A percentile compares a stretch with the other conserved stretches of the same genome.
These are phyloP conservation scores for Lathyrus oleraceus DNA, from an alignment of 306 rosid genomes.

Conservation along the genomic window DNA sequence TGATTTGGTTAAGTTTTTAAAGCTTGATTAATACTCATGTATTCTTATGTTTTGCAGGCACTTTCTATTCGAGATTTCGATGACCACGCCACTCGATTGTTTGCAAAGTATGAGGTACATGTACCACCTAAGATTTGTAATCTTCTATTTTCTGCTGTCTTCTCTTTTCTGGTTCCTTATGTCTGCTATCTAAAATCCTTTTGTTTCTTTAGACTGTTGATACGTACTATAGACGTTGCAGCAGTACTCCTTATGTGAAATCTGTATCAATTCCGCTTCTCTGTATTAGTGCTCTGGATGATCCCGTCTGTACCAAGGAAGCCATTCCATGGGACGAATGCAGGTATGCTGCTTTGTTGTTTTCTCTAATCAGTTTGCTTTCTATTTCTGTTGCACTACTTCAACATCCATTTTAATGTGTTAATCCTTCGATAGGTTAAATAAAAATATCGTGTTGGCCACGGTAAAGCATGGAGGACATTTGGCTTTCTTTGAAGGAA, in stretches of 20 bases:
- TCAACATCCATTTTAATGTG: not conserved
- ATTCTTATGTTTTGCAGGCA: slow-evolving; percentile 55
- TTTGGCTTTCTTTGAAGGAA: slow-evolving; percentile 85
- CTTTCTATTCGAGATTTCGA: slow-evolving; percentile 88
- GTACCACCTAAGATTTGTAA: slow-evolving; percentile 17
- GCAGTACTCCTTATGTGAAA: slow-evolving; percentile 71
- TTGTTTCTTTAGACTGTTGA: slow-evolving; percentile 79
- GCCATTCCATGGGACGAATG: slow-evolving; percentile 99
- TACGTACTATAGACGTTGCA: slow-evolving; percentile 82
- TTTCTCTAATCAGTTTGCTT: slow-evolving; percentile 16
- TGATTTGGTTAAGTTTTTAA: slow-evolving; percentile 5
- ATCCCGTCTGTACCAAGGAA: slow-evolving; percentile 94
- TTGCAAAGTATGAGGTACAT: slow-evolving; percentile 87
- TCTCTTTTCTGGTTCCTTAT: slow-evolving; percentile 2
- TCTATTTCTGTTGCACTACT: slow-evolving; percentile 23
- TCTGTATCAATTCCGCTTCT: slow-evolving; percentile 88
- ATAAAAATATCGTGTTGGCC: slow-evolving; percentile 72
- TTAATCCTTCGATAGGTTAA: slow-evolving; percentile 50
- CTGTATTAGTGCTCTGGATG: slow-evolving; percentile 92
- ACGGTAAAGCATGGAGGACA: slow-evolving; percentile 83
- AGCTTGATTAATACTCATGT: slow-evolving; percentile 14
- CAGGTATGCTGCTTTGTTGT: slow-evolving; percentile 59
- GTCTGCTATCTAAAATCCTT: slow-evolving; percentile 21
- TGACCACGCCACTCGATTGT: slow-evolving; percentile 73
- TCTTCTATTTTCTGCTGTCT: slow-evolving; percentile 20